Evolutionary conservation across 2,329 filamentous ascomycete species (phyloP).

Genomic region (Beauveria medogensis): DNA sequence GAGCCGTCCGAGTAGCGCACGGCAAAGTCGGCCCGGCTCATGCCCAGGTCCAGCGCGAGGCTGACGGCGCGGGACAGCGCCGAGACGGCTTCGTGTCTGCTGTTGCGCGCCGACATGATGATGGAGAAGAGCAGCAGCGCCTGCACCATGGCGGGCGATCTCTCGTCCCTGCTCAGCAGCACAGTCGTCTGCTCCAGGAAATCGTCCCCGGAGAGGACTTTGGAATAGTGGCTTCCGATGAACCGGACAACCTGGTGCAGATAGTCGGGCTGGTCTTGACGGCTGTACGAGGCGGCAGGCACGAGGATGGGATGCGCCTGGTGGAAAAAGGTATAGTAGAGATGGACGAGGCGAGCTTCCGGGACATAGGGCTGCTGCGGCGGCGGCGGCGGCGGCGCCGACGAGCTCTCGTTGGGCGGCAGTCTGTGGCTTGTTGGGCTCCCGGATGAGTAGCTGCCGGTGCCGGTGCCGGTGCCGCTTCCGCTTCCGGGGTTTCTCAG

Average conservation of each 20-base stretch:
- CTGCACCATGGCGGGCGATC: neutral
- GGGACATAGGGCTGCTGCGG: neutral
- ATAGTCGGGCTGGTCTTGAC: neutral
- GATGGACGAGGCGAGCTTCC: neutral
- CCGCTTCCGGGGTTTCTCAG: neutral
- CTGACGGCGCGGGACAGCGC: neutral
- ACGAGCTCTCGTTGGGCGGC: neutral
- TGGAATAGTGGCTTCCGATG: conserved; percentile 2
- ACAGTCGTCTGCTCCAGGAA: neutral
- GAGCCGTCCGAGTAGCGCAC: neutral
- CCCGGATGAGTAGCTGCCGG: neutral
- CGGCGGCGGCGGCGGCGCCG: too few species aligned
- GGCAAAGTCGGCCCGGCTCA: neutral
- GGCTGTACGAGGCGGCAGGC: neutral
- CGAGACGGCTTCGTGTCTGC: neutral
- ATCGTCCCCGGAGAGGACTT: neutral
- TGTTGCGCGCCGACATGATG: neutral
- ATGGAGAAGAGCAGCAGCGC: neutral
- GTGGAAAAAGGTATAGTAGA: neutral
- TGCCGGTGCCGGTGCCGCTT: too few species aligned
- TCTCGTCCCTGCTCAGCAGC: neutral
- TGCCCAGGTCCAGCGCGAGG: neutral
- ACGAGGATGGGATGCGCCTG: neutral
- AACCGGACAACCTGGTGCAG: neutral
- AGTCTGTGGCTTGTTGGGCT: neutral